Conservation (phyloP, 2,329 filamentous ascomycete genomes). For the Fusarium devonianum region DNA sequence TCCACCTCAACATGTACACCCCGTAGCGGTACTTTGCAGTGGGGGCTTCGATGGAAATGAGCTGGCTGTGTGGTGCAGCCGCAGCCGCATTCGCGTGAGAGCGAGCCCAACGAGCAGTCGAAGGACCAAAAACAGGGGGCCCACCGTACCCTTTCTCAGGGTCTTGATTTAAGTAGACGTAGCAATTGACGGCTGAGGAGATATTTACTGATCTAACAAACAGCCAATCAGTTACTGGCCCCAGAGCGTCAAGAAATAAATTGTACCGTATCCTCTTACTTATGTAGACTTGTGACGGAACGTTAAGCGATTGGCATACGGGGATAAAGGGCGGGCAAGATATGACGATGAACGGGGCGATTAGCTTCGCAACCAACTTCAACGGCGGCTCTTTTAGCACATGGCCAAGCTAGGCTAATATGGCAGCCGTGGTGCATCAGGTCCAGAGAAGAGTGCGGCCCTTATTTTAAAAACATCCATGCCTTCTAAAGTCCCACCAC, state of each 20-base stretch:
- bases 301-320: conserved; percentile 1
- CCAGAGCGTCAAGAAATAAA: conserved; percentile 3
- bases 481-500: too few species aligned
- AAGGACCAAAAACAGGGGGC: conserved; percentile 16
- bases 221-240: conserved; percentile 4
- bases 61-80: conserved; percentile 23
- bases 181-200: background rate
- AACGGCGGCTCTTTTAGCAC: conserved; percentile 21
- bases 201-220: background rate
- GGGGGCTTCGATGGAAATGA: conserved; percentile 35
- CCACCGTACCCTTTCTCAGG: conserved; percentile 17
- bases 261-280: background rate
- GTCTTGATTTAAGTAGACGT: conserved; percentile 9
- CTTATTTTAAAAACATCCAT: too few species aligned
- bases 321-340: conserved; percentile 16
- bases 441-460: conserved; percentile 3
- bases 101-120: conserved; percentile 2
- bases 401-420: background rate
- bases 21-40: conserved; percentile 21
- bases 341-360: conserved; percentile 18
- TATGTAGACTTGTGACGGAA: conserved; percentile 4
- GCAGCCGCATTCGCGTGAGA: conserved; percentile 20
- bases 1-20: conserved; percentile 4
- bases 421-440: background rate
- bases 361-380: conserved; percentile 24